Evolutionary conservation across 2,329 filamentous ascomycete species (phyloP), one percentile per base, ranked within the genome.

Genomic region (Eutypa lata): DNA sequence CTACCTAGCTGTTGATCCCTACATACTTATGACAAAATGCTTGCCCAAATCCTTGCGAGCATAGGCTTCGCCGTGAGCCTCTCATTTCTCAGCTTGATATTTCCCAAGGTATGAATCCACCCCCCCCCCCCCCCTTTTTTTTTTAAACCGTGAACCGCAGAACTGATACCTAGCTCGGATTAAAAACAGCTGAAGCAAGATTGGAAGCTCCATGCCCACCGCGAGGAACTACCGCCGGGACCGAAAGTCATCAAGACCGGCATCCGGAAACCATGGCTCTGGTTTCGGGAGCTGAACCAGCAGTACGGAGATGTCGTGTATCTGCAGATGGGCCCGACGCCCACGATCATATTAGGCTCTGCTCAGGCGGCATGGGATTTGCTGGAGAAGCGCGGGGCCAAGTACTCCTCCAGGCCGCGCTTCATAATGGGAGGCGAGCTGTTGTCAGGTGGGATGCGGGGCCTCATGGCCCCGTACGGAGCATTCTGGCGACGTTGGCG

Each of bases 361-460:
- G 73, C 72, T 0, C 69, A 73, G 42, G 71, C 72, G 2, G 73
- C 73, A 1, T 74, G 72, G 70, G 73, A 75, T 35, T 65, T 76
- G 0, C 68, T 76, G 1, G 75, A 77, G 56, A 73, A 71, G 50
- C 68, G 70, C 4, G 73, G 74, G 2, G 65, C 72, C 3, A 68
- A 73, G 38, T 77, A 73, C 52, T 76, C 74, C 0, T 77, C 74
- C 0, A 67, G 75, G 0, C 75, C 75, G 0, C 66, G 74, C 3
- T 77, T 77, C 56, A 74, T 76, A 52, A 73, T 76, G 67, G 75
- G 74, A 24, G 70, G 71, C 2, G 73, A 76, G 42, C 61, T 74
- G 0, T 61, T 76, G 0, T 76, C 74, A 0, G 70, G 66, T 0
- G 72, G 72, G 0, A 66, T 75, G 65, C 65, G 73, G 3, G 73